A percentile compares a stretch with the other conserved stretches of the same genome.
phyloP scores from a whole-genome alignment of 2,329 filamentous ascomycete species.

The Xylariaceae sp. region DNA sequence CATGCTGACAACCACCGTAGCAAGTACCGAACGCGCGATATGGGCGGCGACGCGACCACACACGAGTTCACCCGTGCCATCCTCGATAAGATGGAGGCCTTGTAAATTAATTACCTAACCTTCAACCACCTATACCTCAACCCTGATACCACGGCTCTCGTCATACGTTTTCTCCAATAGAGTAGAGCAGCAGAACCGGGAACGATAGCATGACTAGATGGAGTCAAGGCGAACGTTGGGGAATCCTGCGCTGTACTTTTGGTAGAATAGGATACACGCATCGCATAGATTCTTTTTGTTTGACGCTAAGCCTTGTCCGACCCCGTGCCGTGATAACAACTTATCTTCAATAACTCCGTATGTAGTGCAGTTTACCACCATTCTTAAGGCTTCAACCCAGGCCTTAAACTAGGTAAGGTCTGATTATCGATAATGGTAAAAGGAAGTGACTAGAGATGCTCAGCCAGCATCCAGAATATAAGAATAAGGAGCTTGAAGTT shows the following conservation, averaged over 20 bases:
- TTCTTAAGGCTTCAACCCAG: too few species aligned
- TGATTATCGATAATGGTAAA: too few species aligned
- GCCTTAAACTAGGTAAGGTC: too few species aligned
- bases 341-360: too few species aligned
- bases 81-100: slow-evolving; percentile 89
- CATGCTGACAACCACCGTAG: slow-evolving; percentile 56
- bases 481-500: too few species aligned
- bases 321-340: too few species aligned
- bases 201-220: slow-evolving; percentile 36
- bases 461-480: too few species aligned
- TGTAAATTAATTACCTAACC: slow-evolving; percentile 45
- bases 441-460: too few species aligned
- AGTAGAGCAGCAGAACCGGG: slow-evolving; percentile 28
- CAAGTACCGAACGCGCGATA: slow-evolving; percentile 87
- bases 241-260: slow-evolving; percentile 36
- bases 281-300: slow-evolving; percentile 18
- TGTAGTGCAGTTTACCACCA: too few species aligned
- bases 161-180: slow-evolving; percentile 30
- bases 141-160: slow-evolving; percentile 30
- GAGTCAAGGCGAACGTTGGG: slow-evolving; percentile 35
- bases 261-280: slow-evolving; percentile 35
- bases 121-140: slow-evolving; percentile 16
- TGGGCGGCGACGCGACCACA: slow-evolving; percentile 89
- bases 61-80: slow-evolving; percentile 95
- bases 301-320: not conserved